Base-by-base conservation (phyloP, 2,329 filamentous ascomycete genomes). In the Pseudocercospora fijiensis region DNA sequence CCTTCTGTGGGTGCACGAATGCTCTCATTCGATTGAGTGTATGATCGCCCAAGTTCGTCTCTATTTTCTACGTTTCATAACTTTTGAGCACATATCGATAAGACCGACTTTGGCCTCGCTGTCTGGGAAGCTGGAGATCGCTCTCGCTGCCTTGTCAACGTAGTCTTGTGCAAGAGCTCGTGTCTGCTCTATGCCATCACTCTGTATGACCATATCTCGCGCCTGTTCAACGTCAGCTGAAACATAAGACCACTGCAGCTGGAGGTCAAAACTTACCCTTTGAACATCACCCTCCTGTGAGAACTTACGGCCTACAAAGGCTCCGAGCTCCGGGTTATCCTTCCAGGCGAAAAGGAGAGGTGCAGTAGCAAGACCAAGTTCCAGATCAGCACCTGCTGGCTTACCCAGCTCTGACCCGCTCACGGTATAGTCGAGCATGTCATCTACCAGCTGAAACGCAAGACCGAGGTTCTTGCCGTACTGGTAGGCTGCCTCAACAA, bases 381-480 rank as follows among this genome's bases (percentile, higher is more conserved):
- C 92, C 66, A 99, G 78, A 78, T 99, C 95, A 28, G 95, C 95
- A 45, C 94, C 95, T 4, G 94, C 91, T 2, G 95, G 95, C 80
- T 99, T 99, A 24, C 95, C 95, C 47, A 99, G 81, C 76, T 97
- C 92, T 64, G 86, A 84, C 47, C 88, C 92, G 60, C 86, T 92
- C 66, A 92, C 86, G 0, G 95, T 98, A 77, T 98, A 99, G 78
- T 99, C 95, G 72, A 99, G 83, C 90, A 99, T 91, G 76, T 99
- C 95, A 76, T 99, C 95, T 16, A 99, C 94, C 9, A 99, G 84
- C 82, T 99, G 95, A 80, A 99, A 99, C 1, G 95, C 95, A 60
- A 99, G 80, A 1, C 95, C 95, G 53, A 99, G 78, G 72, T 99
- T 98, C 78, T 92, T 92, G 58, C 95, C 95, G 74, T 98, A 99